phyloP scores from a whole-genome alignment of 1,284 basidiomycete species.

The Puccinia polysora region DNA sequence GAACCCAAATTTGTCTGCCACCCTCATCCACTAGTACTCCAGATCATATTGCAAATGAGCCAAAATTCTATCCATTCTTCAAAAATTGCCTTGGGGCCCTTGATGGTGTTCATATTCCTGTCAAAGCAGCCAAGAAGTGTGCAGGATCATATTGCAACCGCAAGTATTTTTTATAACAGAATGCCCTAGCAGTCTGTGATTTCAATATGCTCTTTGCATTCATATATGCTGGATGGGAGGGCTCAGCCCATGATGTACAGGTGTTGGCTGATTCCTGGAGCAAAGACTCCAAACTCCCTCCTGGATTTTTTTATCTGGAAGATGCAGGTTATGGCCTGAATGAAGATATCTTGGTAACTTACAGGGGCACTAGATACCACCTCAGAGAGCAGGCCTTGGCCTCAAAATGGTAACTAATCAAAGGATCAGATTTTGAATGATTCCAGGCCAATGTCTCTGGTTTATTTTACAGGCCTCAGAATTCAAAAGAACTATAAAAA shows the following conservation, averaged over 20 bases:
- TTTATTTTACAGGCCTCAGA: neutral
- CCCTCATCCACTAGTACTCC: neutral
- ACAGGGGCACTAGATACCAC: conserved; percentile 46
- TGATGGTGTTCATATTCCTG: conserved; percentile 55
- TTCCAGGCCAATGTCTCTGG: neutral
- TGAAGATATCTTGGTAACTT: conserved; percentile 51
- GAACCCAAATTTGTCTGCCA: neutral
- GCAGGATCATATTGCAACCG: conserved; percentile 50
- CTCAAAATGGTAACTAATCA: neutral
- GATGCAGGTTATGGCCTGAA: conserved; percentile 55
- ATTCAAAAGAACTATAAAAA: neutral
- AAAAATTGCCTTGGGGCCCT: conserved; percentile 54
- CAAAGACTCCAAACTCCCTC: conserved; percentile 51
- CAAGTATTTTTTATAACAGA: conserved; percentile 54
- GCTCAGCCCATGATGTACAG: conserved; percentile 52
- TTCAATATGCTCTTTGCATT: conserved; percentile 54
- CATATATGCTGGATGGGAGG: conserved; percentile 54
- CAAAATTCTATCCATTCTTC: conserved; percentile 53
- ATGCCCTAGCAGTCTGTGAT: conserved; percentile 51
- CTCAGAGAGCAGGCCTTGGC: conserved; percentile 44
- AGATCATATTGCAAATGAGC: neutral
- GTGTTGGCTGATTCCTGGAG: conserved; percentile 50
- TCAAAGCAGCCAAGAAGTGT: conserved; percentile 48
- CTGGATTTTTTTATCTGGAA: conserved; percentile 53
- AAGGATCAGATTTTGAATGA: neutral